Evolutionary conservation across 83 land plant species (phyloP).

Genomic region (Picea abies): DNA sequence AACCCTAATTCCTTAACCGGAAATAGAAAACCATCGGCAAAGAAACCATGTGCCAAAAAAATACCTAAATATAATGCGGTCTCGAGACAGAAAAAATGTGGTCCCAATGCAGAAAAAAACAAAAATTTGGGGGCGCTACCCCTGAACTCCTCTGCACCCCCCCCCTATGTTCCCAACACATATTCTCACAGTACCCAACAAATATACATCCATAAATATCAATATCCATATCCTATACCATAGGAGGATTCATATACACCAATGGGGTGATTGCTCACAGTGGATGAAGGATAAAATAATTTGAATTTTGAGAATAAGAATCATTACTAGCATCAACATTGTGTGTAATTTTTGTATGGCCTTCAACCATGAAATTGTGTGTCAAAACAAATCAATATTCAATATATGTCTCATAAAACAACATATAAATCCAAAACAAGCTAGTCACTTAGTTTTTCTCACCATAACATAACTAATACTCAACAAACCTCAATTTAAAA

Average conservation of each 20-base stretch:
- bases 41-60: too few species aligned
- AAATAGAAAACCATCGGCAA: too few species aligned
- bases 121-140: too few species aligned
- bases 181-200: too few species aligned
- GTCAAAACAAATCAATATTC: background rate
- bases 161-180: too few species aligned
- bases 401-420: background rate
- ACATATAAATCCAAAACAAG: background rate
- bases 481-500: background rate
- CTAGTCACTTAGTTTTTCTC: background rate
- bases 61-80: too few species aligned
- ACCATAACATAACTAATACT: background rate
- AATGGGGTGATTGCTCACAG: constrained; percentile 14
- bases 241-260: constrained; percentile 27
- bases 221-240: background rate
- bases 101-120: too few species aligned
- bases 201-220: too few species aligned
- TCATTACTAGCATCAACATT: constrained; percentile 18
- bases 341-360: constrained; percentile 9
- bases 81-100: too few species aligned
- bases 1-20: too few species aligned
- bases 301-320: constrained; percentile 20
- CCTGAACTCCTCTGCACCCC: too few species aligned
- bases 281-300: constrained; percentile 17
- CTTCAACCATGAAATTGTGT: constrained; percentile 27